These are phyloP conservation scores for Phytopythium sindhum DNA, from an alignment of 352 stramenopile species.

Conservation along the genomic window DNA sequence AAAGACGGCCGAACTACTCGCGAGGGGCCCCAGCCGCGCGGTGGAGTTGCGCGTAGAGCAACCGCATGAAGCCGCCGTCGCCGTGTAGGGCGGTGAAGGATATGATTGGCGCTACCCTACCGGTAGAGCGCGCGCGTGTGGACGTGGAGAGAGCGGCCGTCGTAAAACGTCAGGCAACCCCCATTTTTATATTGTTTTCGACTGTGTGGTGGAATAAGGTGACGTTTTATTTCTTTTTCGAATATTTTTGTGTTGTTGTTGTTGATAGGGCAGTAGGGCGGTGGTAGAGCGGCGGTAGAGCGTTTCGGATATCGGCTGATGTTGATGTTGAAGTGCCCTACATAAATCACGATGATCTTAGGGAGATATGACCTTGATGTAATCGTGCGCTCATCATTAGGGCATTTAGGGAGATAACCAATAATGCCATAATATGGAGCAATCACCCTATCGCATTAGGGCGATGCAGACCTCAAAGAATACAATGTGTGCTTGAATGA, in stretches of 20 bases:
- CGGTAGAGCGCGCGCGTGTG: not conserved
- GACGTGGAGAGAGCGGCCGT: not conserved
- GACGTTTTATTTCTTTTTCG: not conserved
- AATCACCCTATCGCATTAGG: too few species aligned
- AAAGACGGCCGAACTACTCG: constrained; percentile 31
- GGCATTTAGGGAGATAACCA: too few species aligned
- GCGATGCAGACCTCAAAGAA: too few species aligned
- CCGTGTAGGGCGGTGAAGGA: not conserved
- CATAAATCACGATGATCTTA: not conserved
- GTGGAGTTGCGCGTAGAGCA: constrained; percentile 33
- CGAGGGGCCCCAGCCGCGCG: constrained; percentile 14
- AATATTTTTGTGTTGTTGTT: too few species aligned
- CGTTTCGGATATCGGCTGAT: too few species aligned
- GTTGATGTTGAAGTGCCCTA: not conserved
- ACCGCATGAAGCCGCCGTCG: constrained; percentile 18
- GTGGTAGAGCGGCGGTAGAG: too few species aligned
- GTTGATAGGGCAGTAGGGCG: too few species aligned
- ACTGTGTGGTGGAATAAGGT: not conserved
- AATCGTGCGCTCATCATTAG: not conserved
- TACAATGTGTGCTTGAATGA: too few species aligned
- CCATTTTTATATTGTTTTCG: constrained; percentile 3
- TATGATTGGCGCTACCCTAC: not conserved
- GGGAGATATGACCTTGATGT: not conserved
- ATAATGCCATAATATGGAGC: too few species aligned
- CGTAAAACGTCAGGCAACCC: not conserved